Conservation (phyloP, 176 grass and related monocot genomes). For the Zea mays region Zm-B73-REFERENCE-NAM-5.0 NC_050100.1:112890501-112891000, state of each 20-base stretch:
- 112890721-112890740: conserved; percentile 89
- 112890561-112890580: conserved; percentile 11
- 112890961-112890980: neutral
- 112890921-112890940: conserved; percentile 43
- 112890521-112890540: conserved; percentile 91
- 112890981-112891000: neutral
- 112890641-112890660: conserved; percentile 68
- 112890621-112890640: neutral
- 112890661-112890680: conserved; percentile 81
- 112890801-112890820: neutral
- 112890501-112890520: conserved; percentile 72
- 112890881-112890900: conserved; percentile 81
- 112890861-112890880: conserved; percentile 64
- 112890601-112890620: neutral
- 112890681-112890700: conserved; percentile 82
- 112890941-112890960: neutral
- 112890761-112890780: neutral
- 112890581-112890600: neutral
- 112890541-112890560: conserved; percentile 76
- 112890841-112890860: conserved; percentile 71
- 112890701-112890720: conserved; percentile 95
- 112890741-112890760: neutral
- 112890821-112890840: neutral
- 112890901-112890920: conserved; percentile 66
- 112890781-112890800: neutral